phyloP scores from a whole-genome alignment of 192 early-diverging fungal species.

The Spizellomyces punctatus region DNA sequence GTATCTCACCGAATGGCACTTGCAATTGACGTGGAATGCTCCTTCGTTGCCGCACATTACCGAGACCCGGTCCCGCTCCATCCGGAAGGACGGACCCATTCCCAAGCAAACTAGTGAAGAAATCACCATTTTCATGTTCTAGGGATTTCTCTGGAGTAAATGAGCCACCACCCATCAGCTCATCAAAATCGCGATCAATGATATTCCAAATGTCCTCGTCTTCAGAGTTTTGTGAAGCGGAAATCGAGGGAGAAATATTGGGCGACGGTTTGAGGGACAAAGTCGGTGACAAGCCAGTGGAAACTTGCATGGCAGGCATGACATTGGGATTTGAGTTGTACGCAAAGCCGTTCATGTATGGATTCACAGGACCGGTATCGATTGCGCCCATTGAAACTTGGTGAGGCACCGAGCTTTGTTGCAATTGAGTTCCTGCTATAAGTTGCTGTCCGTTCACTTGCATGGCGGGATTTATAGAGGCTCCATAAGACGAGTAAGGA shows the following conservation, averaged over 20 bases:
- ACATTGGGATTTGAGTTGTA: conserved; percentile 22
- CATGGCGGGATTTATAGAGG: too few relatives aligned
- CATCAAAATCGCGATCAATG: conserved; percentile 36
- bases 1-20: conserved; percentile 26
- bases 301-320: conserved; percentile 8
- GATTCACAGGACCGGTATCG: not conserved
- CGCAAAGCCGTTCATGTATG: conserved; percentile 9
- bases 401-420: too few relatives aligned
- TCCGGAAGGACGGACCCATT: conserved; percentile 7
- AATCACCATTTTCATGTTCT: not conserved
- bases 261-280: conserved; percentile 12
- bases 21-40: conserved; percentile 20
- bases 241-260: not conserved
- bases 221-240: conserved; percentile 2
- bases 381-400: too few relatives aligned
- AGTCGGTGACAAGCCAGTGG: conserved; percentile 9
- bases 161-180: conserved; percentile 30
- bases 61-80: conserved; percentile 18
- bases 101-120: not conserved
- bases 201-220: conserved; percentile 37
- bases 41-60: not conserved
- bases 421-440: too few relatives aligned
- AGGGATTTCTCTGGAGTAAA: not conserved
- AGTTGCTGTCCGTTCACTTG: too few relatives aligned
- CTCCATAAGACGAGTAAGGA: too few relatives aligned